Base-by-base conservation (phyloP, 495 filamentous ascomycete genomes). In the Penicillium robsamsonii region DNA sequence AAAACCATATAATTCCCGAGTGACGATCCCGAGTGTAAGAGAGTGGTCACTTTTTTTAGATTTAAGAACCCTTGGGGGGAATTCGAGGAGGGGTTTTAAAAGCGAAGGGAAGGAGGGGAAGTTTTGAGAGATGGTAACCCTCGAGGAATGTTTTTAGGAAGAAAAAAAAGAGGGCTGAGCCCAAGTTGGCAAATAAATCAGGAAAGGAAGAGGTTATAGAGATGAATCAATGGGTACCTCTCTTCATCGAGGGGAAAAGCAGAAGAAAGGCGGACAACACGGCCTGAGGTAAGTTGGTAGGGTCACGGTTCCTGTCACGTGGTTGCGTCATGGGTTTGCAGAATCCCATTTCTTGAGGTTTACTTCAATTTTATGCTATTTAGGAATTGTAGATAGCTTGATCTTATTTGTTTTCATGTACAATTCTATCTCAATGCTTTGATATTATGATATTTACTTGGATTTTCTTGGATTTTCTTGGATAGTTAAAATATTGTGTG, bases 311-410 rank as follows among this genome's bases (percentile, higher is more conserved):
- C 49, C 59, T 68, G 67, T 77, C 74, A 77, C 74, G 74, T 77
- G 74, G 68, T 64, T 67, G 66, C 68, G 70, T 74, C 70, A 75
- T 74, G 69, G 62, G 67, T 64, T 66, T 63, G 62, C 64, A 67
- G 57, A 61, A 63, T 35, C 20, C 46, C 49, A 27, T 27, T 46
- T 54, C 46, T 48, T 27, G 2, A 13, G 5, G n/a, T 49, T 30
- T 5, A 20, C 40, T 50, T 40, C 56, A 1, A 22, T 22, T 22
- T 22, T 22, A 2, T 22, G 22, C 22, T 22, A 22, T 22, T 22
- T 22, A 22, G 22, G 22, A 22, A 22, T 22, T 22, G 29, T 10
- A 46, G n/a, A 12, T 44, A 30, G 12, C 12, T 38, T 27, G 13
- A 20, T 30, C n/a, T 35, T 30, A 49, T 43, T 42, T 18, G 15